Conservation (phyloP, 2,329 filamentous ascomycete genomes). For the Endoconidiophora laricicola region DNA sequence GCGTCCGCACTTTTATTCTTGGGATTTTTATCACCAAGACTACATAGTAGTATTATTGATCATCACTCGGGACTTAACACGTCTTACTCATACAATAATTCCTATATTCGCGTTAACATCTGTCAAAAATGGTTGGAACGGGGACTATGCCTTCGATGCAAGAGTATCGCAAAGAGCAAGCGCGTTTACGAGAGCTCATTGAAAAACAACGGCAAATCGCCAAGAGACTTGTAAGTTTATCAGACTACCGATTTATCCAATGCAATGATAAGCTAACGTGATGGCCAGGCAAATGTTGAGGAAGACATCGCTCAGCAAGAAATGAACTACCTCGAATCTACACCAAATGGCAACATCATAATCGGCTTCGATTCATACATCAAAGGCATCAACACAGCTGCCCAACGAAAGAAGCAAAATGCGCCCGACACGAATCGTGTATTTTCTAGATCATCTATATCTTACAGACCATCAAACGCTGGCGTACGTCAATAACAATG, state of each 20-base stretch:
- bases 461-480: conserved; percentile 31
- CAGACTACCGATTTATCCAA: not conserved
- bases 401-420: conserved; percentile 46
- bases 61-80: not conserved
- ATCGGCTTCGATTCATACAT: conserved; percentile 97
- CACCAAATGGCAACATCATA: conserved; percentile 83
- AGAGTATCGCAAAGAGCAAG: conserved; percentile 34
- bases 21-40: not conserved
- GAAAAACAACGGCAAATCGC: conserved; percentile 26
- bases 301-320: conserved; percentile 74
- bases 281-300: conserved; percentile 34
- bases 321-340: conserved; percentile 77
- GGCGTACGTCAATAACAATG: conserved; percentile 18
- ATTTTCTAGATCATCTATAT: conserved; percentile 51
- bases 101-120: no score
- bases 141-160: conserved; percentile 23
- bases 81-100: no score
- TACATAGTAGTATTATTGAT: not conserved
- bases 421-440: conserved; percentile 56
- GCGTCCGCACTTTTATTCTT: no score
- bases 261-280: conserved; percentile 12
- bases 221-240: conserved; percentile 22
- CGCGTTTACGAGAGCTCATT: conserved; percentile 30
- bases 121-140: conserved; percentile 9
- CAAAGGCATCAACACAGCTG: conserved; percentile 58